Base-by-base conservation (phyloP, 2,329 filamentous ascomycete genomes). In the Elsinoe australis region DNA sequence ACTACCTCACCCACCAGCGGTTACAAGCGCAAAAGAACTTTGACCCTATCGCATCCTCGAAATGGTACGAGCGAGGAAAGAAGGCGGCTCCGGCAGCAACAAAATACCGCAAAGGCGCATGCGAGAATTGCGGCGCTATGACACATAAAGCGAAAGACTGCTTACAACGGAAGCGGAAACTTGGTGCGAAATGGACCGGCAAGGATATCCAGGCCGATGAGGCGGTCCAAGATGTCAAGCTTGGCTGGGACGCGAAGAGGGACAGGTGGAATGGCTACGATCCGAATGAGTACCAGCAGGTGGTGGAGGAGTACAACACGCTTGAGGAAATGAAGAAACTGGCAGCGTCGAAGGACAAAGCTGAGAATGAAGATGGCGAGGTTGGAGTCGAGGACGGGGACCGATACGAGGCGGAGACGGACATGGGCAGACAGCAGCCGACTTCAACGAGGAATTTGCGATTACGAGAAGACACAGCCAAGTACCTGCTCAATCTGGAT, bases 251-350 rank as follows among this genome's bases (percentile, higher is more conserved):
- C 65, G 92, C 92, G 17, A 98, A 98, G 71, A 78, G 92, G 57
- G 92, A 98, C 70, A 80, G 90, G 34, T 98, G 92, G 90, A 95
- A 95, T 62, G 90, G 90, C n/a, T 98, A 94, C 66, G 89, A 96
- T 64, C 73, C 88, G 1, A 80, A 78, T 55, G 86, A 96, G 65
- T 96, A 95, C 64, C 76, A 79, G 52, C 74, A 79, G 52, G 86
- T 96, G n/a, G 81, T 96, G 32, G 82, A 94, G 44, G 87, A 95
- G 58, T 95, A 85, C 65, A 83, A 92, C 53, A 79, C 90, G 61
- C 71, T 95, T 64, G 90, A 95, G 62, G 79, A 83, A 55, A 70
- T 95, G 53, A 82, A 76, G 58, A 60, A 73, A 54, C 67, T 66
- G 12, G 59, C 60, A 4, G 59, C 58, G 3, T 60, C 64, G 17